Evolutionary conservation across 2,329 filamentous ascomycete genomes (phyloP), one percentile per base, ranked within the genome.

Genomic region (Exophiala xenobiotica): DNA sequence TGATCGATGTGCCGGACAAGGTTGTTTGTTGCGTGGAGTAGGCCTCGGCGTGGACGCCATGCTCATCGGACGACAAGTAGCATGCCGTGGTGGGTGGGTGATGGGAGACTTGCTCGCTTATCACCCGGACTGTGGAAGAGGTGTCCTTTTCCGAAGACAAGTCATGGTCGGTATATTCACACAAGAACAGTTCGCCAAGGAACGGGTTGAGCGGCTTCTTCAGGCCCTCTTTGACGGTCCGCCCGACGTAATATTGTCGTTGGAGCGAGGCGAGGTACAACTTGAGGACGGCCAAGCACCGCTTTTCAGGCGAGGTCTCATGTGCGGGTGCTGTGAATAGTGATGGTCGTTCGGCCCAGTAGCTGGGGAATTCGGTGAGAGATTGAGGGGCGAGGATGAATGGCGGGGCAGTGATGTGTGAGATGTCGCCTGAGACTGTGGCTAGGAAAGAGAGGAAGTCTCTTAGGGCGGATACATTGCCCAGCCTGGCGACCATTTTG

Each of bases 231-330:
- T 57, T 53, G 24, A 57, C 59, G 23, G 49, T 55, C 6, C 49
- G 51, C n/a, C 54, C 74, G 71, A 56, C 76, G 75, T 62, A 61
- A 22, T 61, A 60, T 48, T 95, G 90, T 71, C 95, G 89, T 76
- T 93, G 96, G 46, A 97, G 78, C 3, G 92, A 96, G 65, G 85
- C 91, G 49, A 97, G 74, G 74, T 96, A 97, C 90, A 92, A 96
- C 71, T 93, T 95, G 63, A 96, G 76, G 12, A 97, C 92, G 27
- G 92, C 78, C 60, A 95, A 73, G 18, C 89, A 85, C 55, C 92
- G 85, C 75, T 89, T 93, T 64, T 87, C 82, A 0, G 90, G 81
- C 67, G 95, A 87, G 45, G 83, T 63, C 70, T 96, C 91, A 53
- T 80, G 78, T 42, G 90, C 87, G 2, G 92, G 88, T 11, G 91